A percentile compares a stretch with the other conserved stretches of the same genome.
These are phyloP conservation scores for Heterobasidion annosum DNA, from an alignment of 1,284 basidiomycete species.

Conservation along the genomic window DNA sequence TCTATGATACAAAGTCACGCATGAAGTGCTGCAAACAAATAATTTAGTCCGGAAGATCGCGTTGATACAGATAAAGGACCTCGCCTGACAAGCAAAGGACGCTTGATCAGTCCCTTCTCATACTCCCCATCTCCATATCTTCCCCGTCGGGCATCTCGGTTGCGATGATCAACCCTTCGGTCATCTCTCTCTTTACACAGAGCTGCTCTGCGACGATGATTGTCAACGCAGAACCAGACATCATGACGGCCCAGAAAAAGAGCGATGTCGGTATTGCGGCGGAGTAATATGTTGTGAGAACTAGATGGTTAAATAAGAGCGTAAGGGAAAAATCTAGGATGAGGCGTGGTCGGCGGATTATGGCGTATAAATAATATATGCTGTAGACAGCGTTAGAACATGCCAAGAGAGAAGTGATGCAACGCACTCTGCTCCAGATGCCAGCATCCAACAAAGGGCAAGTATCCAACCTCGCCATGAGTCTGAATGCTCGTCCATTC, in stretches of 20 bases:
- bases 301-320: conserved; percentile 82
- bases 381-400: conserved; percentile 31
- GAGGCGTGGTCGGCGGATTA: conserved; percentile 86
- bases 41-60: background rate
- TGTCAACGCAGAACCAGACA: conserved; percentile 62
- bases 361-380: conserved; percentile 78
- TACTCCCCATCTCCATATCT: conserved; percentile 53
- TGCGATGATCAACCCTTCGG: conserved; percentile 65
- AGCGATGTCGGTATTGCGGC: conserved; percentile 79
- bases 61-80: background rate
- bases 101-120: conserved; percentile 23
- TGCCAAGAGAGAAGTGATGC: conserved; percentile 4
- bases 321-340: conserved; percentile 94
- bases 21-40: background rate
- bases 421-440: conserved; percentile 74
- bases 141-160: conserved; percentile 25
- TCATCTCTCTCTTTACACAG: conserved; percentile 91
- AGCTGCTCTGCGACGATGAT: conserved; percentile 84
- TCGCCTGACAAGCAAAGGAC: background rate
- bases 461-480: conserved; percentile 82
- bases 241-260: conserved; percentile 83
- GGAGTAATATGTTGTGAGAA: conserved; percentile 89
- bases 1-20: background rate
- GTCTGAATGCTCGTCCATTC: conserved; percentile 58
- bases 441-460: conserved; percentile 73